Percentiles rank a stretch among this genome's conserved stretches.
Evolutionary conservation across 495 filamentous ascomycete species (phyloP).

Genomic region (Hyphodiscus hymeniophilus): DNA sequence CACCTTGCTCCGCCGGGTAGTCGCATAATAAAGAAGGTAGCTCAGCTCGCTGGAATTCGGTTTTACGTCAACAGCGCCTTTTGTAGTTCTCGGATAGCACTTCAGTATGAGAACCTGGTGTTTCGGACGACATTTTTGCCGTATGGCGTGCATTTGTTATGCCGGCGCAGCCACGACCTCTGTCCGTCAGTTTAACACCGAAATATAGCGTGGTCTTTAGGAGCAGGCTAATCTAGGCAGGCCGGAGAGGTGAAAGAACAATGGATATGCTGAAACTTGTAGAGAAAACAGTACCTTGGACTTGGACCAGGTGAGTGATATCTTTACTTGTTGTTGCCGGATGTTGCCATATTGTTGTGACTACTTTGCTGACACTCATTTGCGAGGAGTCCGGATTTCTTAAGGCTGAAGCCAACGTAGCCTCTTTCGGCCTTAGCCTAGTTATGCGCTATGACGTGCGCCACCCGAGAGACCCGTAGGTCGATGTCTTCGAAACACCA

Average conservation of each 20-base stretch:
- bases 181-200: neutral
- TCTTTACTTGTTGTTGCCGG: neutral
- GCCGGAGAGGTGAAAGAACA: neutral
- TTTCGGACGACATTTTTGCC: conserved; percentile 67
- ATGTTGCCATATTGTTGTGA: neutral
- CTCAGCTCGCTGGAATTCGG: conserved; percentile 91
- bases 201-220: neutral
- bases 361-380: neutral
- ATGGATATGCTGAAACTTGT: neutral
- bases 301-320: conserved; percentile 1
- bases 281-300: conserved; percentile 2
- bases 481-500: too few species aligned
- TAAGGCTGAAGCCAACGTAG: too few species aligned
- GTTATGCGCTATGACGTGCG: too few species aligned
- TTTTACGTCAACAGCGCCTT: conserved; percentile 81
- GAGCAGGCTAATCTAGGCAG: neutral
- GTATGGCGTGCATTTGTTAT: conserved; percentile 43
- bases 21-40: conserved; percentile 91
- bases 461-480: too few species aligned
- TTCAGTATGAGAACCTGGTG: conserved; percentile 89
- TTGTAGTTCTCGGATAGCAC: conserved; percentile 85
- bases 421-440: too few species aligned
- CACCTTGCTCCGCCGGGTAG: conserved; percentile 84
- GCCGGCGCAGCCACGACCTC: conserved; percentile 1
- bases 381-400: too few species aligned